These are phyloP conservation scores for Sclerotiophoma versabilis DNA, from an alignment of 2,329 filamentous ascomycete genomes.

Conservation along the genomic window DNA sequence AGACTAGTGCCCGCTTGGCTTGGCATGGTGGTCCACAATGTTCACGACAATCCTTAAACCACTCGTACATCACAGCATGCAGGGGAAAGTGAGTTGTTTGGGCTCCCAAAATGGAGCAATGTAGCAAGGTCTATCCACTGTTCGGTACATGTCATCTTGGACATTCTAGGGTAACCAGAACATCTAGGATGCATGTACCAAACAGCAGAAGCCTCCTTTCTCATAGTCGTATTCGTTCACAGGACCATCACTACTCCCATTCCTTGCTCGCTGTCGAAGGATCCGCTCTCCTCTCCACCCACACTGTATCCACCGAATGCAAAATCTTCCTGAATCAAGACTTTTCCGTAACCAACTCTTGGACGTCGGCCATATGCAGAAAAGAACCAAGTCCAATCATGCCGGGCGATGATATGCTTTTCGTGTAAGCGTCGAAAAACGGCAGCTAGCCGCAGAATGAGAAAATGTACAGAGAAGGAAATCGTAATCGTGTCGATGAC, in stretches of 20 bases:
- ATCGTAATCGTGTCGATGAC: conserved; percentile 46
- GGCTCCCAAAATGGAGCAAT: conserved; percentile 29
- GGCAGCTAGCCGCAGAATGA: conserved; percentile 49
- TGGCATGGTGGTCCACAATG: conserved; percentile 1
- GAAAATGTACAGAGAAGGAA: conserved; percentile 51
- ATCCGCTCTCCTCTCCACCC: conserved; percentile 44
- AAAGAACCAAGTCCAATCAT: conserved; percentile 48
- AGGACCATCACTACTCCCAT: conserved; percentile 40
- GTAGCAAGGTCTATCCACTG: conserved; percentile 29
- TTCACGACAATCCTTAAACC: neutral
- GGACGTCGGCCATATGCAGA: conserved; percentile 40
- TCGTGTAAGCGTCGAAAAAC: conserved; percentile 47
- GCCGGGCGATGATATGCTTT: conserved; percentile 49
- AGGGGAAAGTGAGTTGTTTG: conserved; percentile 11
- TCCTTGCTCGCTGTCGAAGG: conserved; percentile 43
- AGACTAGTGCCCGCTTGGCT: conserved; percentile 8
- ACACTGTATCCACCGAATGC: conserved; percentile 43
- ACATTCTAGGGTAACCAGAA: conserved; percentile 12
- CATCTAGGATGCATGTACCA: conserved; percentile 20
- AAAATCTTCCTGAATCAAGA: conserved; percentile 45
- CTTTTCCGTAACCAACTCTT: conserved; percentile 47
- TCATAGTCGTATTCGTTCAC: conserved; percentile 32
- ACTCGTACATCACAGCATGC: neutral
- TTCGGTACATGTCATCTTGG: conserved; percentile 20
- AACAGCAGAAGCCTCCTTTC: conserved; percentile 31